phyloP scores from a whole-genome alignment of 1,139 yeast species.

The Magnusiomyces suaveolens region DNA sequence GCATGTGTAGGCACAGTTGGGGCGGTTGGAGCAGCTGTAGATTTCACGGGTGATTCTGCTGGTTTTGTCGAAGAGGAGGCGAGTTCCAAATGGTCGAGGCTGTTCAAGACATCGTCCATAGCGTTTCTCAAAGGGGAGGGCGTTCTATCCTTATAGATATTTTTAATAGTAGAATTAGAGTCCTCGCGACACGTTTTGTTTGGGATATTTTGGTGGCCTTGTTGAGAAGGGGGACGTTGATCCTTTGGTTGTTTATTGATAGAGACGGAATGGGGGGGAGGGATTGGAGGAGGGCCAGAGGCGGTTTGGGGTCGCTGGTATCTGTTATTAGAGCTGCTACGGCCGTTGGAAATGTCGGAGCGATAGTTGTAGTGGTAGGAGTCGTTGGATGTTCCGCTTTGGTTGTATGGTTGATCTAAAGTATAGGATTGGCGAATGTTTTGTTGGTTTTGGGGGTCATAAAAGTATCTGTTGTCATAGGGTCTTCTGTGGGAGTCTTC shows the following conservation, averaged over 20 bases:
- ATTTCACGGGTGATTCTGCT: not conserved
- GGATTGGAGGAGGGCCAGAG: conserved; percentile 24
- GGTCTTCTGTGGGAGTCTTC: not conserved
- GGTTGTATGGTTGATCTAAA: not conserved
- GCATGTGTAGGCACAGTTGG: not conserved
- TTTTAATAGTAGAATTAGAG: not conserved
- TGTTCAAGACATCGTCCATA: conserved; percentile 30
- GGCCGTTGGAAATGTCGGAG: not conserved
- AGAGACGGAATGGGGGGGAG: conserved; percentile 26
- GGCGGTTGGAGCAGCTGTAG: not conserved
- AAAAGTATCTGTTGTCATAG: not conserved
- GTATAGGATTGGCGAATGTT: not conserved
- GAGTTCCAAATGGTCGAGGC: conserved; percentile 24
- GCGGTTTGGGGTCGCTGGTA: not conserved
- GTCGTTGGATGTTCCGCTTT: too few species aligned
- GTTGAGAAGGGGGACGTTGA: not conserved
- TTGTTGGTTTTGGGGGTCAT: not conserved
- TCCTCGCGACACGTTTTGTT: not conserved
- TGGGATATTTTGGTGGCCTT: not conserved
- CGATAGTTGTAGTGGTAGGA: not conserved
- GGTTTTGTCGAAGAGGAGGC: conserved; percentile 4
- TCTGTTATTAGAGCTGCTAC: not conserved
- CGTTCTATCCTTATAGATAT: conserved; percentile 33
- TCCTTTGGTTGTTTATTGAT: not conserved
- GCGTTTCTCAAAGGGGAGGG: conserved; percentile 42